Evolutionary conservation across 2,329 filamentous ascomycete species (phyloP).

Genomic region (Xylogone sp.): DNA sequence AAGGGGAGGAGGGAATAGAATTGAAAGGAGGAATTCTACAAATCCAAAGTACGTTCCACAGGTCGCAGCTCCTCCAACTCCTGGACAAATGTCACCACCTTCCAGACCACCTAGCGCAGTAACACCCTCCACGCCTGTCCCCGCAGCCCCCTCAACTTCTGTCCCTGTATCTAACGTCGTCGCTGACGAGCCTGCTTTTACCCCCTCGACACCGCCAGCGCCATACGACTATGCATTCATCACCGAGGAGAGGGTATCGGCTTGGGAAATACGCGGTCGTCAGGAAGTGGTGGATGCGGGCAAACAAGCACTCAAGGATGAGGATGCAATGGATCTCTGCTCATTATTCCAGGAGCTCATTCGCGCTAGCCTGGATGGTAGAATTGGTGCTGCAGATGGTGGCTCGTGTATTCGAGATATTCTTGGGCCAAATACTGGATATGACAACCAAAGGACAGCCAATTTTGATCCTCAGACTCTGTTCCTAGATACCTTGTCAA

Average conservation of each 20-base stretch:
- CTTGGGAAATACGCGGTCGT: slow-evolving; percentile 67
- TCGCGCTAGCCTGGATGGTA: slow-evolving; percentile 66
- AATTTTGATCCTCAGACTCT: slow-evolving; percentile 62
- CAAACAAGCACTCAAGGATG: slow-evolving; percentile 58
- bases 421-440: slow-evolving; percentile 48
- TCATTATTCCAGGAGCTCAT: slow-evolving; percentile 82
- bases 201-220: slow-evolving; percentile 22
- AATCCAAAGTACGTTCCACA: slow-evolving; percentile 23
- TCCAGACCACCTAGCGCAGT: slow-evolving; percentile 20
- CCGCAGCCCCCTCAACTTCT: slow-evolving; percentile 7
- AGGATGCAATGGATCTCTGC: slow-evolving; percentile 66
- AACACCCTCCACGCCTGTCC: slow-evolving; percentile 22
- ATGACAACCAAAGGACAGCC: slow-evolving; percentile 39
- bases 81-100: slow-evolving; percentile 30
- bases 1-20: slow-evolving; percentile 22
- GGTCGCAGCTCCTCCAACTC: slow-evolving; percentile 23
- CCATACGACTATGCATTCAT: slow-evolving; percentile 71
- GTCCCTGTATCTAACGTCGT: not conserved
- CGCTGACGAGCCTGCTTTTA: slow-evolving; percentile 22
- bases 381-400: slow-evolving; percentile 63
- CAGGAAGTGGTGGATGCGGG: slow-evolving; percentile 64
- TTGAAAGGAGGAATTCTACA: slow-evolving; percentile 21
- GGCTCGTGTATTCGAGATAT: slow-evolving; percentile 73
- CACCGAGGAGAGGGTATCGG: slow-evolving; percentile 62
- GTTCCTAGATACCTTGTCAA: slow-evolving; percentile 80